These are phyloP conservation scores for Neopestalotiopsis clavispora DNA, from an alignment of 2,329 filamentous ascomycete species.

Conservation along the genomic window DNA sequence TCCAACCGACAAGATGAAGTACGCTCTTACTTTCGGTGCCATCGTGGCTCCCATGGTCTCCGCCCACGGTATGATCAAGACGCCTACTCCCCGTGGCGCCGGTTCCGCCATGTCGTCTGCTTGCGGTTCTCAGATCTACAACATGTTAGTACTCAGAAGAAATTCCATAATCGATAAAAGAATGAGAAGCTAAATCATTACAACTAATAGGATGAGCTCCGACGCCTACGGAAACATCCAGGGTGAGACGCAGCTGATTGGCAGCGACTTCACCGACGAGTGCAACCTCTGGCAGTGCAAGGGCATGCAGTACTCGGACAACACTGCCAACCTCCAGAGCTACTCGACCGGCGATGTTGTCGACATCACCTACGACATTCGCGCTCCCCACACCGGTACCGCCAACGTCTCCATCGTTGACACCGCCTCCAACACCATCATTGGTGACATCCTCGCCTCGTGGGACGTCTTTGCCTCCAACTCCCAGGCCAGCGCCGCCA, in stretches of 20 bases:
- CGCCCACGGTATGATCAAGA: slow-evolving; percentile 58
- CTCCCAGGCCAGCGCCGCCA: slow-evolving; percentile 42
- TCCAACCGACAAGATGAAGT: slow-evolving; percentile 24
- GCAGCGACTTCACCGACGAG: slow-evolving; percentile 52
- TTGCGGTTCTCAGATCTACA: slow-evolving; percentile 59
- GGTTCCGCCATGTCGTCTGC: slow-evolving; percentile 54
- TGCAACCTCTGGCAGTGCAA: slow-evolving; percentile 63
- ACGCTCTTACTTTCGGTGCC: slow-evolving; percentile 18
- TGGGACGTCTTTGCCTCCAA: slow-evolving; percentile 57
- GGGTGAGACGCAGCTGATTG: slow-evolving; percentile 55
- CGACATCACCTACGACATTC: slow-evolving; percentile 48
- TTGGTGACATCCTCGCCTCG: slow-evolving; percentile 50
- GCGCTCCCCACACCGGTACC: slow-evolving; percentile 57
- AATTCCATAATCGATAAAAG: too few relatives aligned
- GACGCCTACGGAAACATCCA: slow-evolving; percentile 62
- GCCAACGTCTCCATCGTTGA: slow-evolving; percentile 61
- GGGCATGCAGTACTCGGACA: slow-evolving; percentile 62
- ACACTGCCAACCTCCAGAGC: slow-evolving; percentile 52
- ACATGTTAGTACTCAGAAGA: slow-evolving; percentile 37
- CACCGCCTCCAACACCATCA: slow-evolving; percentile 51
- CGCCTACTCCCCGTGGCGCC: slow-evolving; percentile 52
- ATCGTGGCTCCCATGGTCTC: slow-evolving; percentile 43
- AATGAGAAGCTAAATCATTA: too few relatives aligned
- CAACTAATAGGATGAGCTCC: slow-evolving; percentile 38
- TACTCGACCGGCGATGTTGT: slow-evolving; percentile 55